A percentile compares a stretch with the other conserved stretches of the same genome.
Conservation (phyloP, 1,284 basidiomycete species). For the Trametes polyzona region DNA sequence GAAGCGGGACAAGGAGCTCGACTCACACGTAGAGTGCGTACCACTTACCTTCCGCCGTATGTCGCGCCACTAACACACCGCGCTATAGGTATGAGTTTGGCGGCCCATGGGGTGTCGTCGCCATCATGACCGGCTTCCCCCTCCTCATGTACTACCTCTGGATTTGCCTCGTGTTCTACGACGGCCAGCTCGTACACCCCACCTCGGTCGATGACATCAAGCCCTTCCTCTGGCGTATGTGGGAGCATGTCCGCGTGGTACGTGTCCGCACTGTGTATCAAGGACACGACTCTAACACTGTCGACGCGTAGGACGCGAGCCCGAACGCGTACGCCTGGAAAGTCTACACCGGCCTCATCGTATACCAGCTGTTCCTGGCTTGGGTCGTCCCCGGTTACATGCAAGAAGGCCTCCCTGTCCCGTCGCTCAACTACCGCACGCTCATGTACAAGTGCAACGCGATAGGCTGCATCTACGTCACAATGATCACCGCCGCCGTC, state of each 20-base stretch:
- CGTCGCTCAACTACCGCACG: constrained; percentile 89
- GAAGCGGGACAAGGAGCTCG: constrained; percentile 72
- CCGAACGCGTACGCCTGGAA: constrained; percentile 89
- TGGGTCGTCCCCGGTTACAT: constrained; percentile 90
- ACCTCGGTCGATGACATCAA: constrained; percentile 70
- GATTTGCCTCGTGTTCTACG: constrained; percentile 97
- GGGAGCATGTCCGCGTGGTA: constrained; percentile 80
- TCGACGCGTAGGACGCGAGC: constrained; percentile 74
- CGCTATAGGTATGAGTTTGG: constrained; percentile 90
- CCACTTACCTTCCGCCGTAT: background rate
- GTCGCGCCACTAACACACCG: constrained; percentile 2
- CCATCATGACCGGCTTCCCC: constrained; percentile 96
- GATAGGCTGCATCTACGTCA: constrained; percentile 85
- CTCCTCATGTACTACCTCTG: constrained; percentile 97
- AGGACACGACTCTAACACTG: background rate
- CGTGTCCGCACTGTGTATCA: constrained; percentile 31
- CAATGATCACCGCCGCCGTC: constrained; percentile 75
- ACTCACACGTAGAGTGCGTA: constrained; percentile 75
- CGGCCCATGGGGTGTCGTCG: constrained; percentile 88
- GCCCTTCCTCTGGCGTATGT: constrained; percentile 87
- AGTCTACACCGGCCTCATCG: constrained; percentile 89
- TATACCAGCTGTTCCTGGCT: constrained; percentile 90
- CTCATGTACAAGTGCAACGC: constrained; percentile 98
- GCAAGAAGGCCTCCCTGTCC: constrained; percentile 94
- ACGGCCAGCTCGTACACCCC: constrained; percentile 85